A percentile compares a stretch with the other conserved stretches of the same genome.
Conservation (phyloP, 208 protist genomes). For the Trichomonas tenax region DNA sequence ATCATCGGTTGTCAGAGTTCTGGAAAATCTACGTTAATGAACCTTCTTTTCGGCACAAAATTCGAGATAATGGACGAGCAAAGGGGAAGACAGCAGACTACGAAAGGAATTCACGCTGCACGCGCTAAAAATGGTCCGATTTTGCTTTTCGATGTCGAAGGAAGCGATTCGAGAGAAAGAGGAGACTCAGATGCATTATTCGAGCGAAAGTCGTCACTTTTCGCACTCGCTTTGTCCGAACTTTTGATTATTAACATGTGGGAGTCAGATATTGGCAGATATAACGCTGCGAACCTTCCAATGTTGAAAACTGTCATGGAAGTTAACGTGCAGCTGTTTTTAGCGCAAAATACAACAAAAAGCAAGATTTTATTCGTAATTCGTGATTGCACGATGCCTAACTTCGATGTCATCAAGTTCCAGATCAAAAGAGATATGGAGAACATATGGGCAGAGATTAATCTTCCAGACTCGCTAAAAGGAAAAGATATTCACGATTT, state of each 20-base stretch:
- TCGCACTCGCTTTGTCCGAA: constrained; percentile 25
- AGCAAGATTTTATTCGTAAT: constrained; percentile 28
- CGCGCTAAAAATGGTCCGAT: neutral
- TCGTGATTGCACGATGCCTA: constrained; percentile 1
- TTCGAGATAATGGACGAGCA: constrained; percentile 25
- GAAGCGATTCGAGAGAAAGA: constrained; percentile 20
- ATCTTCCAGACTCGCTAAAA: neutral
- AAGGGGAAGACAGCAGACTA: constrained; percentile 20
- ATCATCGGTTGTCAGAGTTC: constrained; percentile 5
- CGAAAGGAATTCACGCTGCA: constrained; percentile 21
- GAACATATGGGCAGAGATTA: neutral
- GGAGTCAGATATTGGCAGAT: constrained; percentile 29
- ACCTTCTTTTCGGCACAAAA: constrained; percentile 18
- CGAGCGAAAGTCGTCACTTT: constrained; percentile 23
- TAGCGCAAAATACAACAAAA: neutral
- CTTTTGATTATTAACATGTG: constrained; percentile 31
- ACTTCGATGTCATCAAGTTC: neutral
- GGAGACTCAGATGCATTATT: constrained; percentile 15
- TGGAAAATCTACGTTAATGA: constrained; percentile 25
- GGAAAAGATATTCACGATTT: neutral
- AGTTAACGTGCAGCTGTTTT: constrained; percentile 25
- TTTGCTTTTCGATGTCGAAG: constrained; percentile 29
- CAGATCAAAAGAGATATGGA: neutral
- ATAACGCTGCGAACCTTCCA: constrained; percentile 20
- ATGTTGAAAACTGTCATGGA: constrained; percentile 21